These are phyloP conservation scores for Candida khao-thaluensis DNA, from an alignment of 805 yeast species.

Conservation along the genomic window DNA sequence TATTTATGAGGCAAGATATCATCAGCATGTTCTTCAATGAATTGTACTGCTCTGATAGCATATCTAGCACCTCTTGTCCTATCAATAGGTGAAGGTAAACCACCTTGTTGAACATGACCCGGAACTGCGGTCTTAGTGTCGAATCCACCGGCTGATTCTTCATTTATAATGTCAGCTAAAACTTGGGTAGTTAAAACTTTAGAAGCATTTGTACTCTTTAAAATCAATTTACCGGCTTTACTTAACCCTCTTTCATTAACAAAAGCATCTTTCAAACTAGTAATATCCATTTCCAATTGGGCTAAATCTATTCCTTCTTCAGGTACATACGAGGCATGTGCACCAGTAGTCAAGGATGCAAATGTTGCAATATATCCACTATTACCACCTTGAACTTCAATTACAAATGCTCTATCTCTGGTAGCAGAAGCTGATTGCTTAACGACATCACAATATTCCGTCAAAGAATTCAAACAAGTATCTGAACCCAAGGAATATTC, in stretches of 20 bases:
- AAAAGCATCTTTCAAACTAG: conserved; percentile 64
- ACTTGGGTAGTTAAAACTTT: conserved; percentile 77
- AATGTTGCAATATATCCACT: conserved; percentile 90
- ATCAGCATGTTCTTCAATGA: conserved; percentile 59
- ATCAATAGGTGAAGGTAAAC: conserved; percentile 91
- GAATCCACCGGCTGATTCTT: conserved; percentile 72
- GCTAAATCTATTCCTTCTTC: conserved; percentile 72
- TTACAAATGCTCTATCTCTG: conserved; percentile 90
- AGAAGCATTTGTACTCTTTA: conserved; percentile 83
- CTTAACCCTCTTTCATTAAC: conserved; percentile 72
- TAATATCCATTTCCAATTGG: conserved; percentile 74
- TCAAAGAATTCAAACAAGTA: conserved; percentile 89
- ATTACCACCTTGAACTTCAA: conserved; percentile 98
- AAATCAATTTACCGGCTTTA: conserved; percentile 80
- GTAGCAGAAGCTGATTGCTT: conserved; percentile 95
- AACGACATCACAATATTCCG: conserved; percentile 90
- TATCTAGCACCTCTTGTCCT: conserved; percentile 85
- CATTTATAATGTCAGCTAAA: conserved; percentile 78
- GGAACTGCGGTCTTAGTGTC: conserved; percentile 95
- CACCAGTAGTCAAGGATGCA: conserved; percentile 85
- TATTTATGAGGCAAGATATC: conserved; percentile 23
- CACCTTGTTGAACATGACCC: conserved; percentile 98
- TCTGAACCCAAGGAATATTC: conserved; percentile 95
- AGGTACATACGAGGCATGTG: conserved; percentile 87
- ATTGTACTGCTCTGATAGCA: conserved; percentile 86